Base-by-base conservation (phyloP, 2,329 filamentous ascomycete species). In the Colletotrichum euphorbiae region DNA sequence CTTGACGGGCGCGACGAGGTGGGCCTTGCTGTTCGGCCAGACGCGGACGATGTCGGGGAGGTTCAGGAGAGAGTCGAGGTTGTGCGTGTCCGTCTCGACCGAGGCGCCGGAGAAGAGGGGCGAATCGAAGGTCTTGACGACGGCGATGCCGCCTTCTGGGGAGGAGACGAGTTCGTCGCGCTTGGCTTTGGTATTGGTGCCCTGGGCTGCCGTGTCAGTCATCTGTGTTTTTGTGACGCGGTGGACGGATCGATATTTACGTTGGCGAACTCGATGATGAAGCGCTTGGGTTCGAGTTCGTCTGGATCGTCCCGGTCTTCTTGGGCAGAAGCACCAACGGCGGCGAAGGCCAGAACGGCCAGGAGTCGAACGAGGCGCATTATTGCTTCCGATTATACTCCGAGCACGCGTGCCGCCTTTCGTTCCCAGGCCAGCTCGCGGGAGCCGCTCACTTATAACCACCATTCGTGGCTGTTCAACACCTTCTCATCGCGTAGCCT, bases 101-200 rank as follows among this genome's bases (percentile, higher is more conserved):
- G 50, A 56, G 7, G 61, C 66, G 51, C 69, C 69, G 48, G 66
- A 61, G 57, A 70, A 70, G 57, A 70, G 24, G n/a, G 56, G 5
- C 8, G 66, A 69, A 7, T 69, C 58, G 45, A 69, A 70, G 0
- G 56, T 62, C 11, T 66, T 56, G 55, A 70, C 48, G 17, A 70
- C 66, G 12, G 17, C 42, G 31, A 69, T 61, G 12, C 62, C 67
- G 12, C 62, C 67, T 13, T 61, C 17, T 6, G 50, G 11, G 15
- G 69, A 64, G 1, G 52, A 48, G 21, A 24, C 3, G 24, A 70
- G 50, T 6, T 62, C 56, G 36, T 69, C 61, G 31, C 65, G 61
- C 15, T 65, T 69, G 2, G 33, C 11, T 7, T 62, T 40, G 0
- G 55, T n/a, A 21, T 46, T 43, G 24, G 7, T 9, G 17, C 62